Base-by-base conservation (phyloP, 164 flowering plant species). In the Taxillus chinensis region DNA sequence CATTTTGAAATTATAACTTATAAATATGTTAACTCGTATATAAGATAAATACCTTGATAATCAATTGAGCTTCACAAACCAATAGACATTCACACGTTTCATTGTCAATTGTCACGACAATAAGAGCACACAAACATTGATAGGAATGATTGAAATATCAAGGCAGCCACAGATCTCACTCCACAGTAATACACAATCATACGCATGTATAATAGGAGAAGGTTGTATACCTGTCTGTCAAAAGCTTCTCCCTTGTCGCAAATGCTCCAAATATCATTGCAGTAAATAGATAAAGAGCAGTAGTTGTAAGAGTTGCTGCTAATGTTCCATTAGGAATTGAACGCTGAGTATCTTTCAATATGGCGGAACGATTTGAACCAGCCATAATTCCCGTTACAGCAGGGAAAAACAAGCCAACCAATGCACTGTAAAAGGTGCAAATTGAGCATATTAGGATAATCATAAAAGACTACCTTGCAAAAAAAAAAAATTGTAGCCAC, bases 331-430 rank as follows among this genome's bases (percentile, higher is more conserved):
- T 56, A 14, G 99, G 99, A 68, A 95, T 95, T 56, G 99, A 91
- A 14, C 89, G 88, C 73, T 95, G 97, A 59, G 99, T 95, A 65
- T 95, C 99, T 70, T 79, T 91, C 45, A 95, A 73, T n/a, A 91
- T 85, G 39, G 99, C 93, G 55, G 99, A 95, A 56, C 99, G 92
- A 79, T 95, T 95, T 57, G 99, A 95, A 68, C 99, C 99, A 53
- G 99, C 99, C 99, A 95, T 95, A 63, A 95, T 91, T 68, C 99
- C 99, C 2, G 97, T 95, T 3, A 95, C 99, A 66, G 99, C 97
- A 69, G 99, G 99, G 78, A 95, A 95, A 69, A 95, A 95, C 55
- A 95, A 90, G 41, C 99, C 97, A 51, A 95, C 97, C 89, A 95
- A 66, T 65, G 93, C 90, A 86, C 99, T 95, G 82, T 57, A 52